Conservation (phyloP, 768 basidiomycete species). For the Boletus rubescentipes region DNA sequence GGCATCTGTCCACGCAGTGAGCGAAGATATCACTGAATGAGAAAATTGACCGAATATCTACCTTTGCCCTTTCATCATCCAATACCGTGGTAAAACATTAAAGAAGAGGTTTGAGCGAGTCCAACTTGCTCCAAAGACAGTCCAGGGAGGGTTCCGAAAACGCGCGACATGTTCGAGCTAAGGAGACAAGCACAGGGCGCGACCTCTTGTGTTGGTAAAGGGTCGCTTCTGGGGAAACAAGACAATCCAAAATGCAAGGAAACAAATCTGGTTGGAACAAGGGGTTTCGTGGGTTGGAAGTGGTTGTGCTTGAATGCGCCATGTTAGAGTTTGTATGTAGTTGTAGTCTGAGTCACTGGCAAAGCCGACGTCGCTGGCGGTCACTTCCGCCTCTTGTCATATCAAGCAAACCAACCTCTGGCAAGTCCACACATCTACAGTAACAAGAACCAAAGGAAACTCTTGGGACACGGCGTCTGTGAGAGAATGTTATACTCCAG, state of each 20-base stretch:
- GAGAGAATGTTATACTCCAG: too few species aligned
- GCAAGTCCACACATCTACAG: too few species aligned
- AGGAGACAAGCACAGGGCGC: background rate
- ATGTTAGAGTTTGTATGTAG: too few species aligned
- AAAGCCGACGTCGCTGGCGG: too few species aligned
- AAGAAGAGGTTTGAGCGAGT: conserved; percentile 3
- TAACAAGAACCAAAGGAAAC: too few species aligned
- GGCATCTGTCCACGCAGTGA: background rate
- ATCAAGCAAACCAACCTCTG: too few species aligned
- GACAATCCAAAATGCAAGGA: background rate
- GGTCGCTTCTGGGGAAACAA: background rate
- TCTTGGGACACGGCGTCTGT: too few species aligned
- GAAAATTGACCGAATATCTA: background rate
- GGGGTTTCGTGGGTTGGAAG: background rate
- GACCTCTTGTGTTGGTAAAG: background rate
- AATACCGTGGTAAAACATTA: background rate
- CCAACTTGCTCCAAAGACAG: conserved; percentile 1
- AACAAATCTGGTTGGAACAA: background rate
- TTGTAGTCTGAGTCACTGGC: too few species aligned
- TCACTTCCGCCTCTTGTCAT: too few species aligned
- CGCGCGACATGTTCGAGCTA: conserved; percentile 4
- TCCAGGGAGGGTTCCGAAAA: conserved; percentile 5
- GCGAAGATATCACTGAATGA: background rate
- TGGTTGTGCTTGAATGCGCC: too few species aligned
- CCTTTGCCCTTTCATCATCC: background rate